Conservation (phyloP, 2,329 filamentous ascomycete genomes). For the Claviceps humidiphila region DNA sequence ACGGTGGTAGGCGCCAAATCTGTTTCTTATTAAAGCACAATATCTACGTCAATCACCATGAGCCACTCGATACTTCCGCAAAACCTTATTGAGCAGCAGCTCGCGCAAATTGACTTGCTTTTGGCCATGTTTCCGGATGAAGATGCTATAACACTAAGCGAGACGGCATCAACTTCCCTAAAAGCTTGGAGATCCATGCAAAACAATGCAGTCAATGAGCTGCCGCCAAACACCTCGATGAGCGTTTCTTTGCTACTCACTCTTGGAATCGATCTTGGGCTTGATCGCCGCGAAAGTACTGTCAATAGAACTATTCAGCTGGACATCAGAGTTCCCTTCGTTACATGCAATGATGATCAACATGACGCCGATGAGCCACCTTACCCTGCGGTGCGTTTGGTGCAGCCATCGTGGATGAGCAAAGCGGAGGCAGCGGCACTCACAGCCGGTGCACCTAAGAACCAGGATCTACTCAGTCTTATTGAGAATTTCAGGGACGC, state of each 20-base stretch:
- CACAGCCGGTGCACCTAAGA: slow-evolving; percentile 23
- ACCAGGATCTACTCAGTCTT: slow-evolving; percentile 29
- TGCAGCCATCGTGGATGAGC: slow-evolving; percentile 37
- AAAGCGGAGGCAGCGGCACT: slow-evolving; percentile 30
- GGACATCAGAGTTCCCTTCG: slow-evolving; percentile 22
- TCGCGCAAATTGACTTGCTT: slow-evolving; percentile 37
- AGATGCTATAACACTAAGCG: slow-evolving; percentile 18
- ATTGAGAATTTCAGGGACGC: slow-evolving; percentile 31
- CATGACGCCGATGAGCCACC: slow-evolving; percentile 4
- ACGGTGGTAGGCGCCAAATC: not conserved
- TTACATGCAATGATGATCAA: slow-evolving; percentile 8
- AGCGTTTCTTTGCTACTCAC: slow-evolving; percentile 15
- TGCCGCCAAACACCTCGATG: slow-evolving; percentile 1
- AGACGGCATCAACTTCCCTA: slow-evolving; percentile 5
- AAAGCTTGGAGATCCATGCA: slow-evolving; percentile 7
- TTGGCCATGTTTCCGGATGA: slow-evolving; percentile 36
- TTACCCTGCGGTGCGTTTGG: slow-evolving; percentile 27
- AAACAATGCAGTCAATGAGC: slow-evolving; percentile 13
- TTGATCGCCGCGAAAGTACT: slow-evolving; percentile 1
- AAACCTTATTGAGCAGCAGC: slow-evolving; percentile 33
- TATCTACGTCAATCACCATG: not conserved
- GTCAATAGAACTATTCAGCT: slow-evolving; percentile 16
- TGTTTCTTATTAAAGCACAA: not conserved
- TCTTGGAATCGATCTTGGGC: slow-evolving; percentile 15
- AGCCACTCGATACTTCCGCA: slow-evolving; percentile 17